These are phyloP conservation scores for Fonsecaea multimorphosa DNA, from an alignment of 2,329 filamentous ascomycete genomes.

Conservation along the genomic window DNA sequence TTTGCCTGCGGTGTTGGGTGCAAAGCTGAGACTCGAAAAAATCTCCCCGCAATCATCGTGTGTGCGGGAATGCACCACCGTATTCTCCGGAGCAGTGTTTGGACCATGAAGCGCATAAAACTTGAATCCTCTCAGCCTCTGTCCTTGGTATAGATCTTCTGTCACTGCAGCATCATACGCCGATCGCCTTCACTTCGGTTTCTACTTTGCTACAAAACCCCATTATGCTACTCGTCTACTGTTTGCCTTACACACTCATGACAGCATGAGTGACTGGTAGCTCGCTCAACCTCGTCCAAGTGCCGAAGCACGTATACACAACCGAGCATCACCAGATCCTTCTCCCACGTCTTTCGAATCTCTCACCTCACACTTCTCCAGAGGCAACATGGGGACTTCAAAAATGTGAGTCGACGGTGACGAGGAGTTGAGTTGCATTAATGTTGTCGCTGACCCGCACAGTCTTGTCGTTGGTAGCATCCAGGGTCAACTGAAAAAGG, in stretches of 20 bases:
- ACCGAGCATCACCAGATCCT: neutral
- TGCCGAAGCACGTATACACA: neutral
- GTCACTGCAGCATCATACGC: no score
- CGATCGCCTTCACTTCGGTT: neutral
- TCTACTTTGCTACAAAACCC: neutral
- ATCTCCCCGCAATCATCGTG: constrained; percentile 10
- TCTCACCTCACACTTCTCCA: neutral
- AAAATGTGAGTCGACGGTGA: constrained; percentile 29
- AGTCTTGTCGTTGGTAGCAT: constrained; percentile 79
- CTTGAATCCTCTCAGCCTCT: no score
- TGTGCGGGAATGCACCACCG: neutral
- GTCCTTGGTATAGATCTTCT: no score
- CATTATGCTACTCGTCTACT: neutral
- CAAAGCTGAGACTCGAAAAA: neutral
- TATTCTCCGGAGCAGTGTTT: neutral
- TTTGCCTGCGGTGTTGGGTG: neutral
- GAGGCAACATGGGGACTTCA: constrained; percentile 14
- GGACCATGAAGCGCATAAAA: neutral
- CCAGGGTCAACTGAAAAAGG: constrained; percentile 75
- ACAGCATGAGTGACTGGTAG: neutral
- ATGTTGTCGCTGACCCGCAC: constrained; percentile 8
- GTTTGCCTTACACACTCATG: neutral
- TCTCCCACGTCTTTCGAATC: neutral
- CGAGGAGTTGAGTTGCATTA: neutral
- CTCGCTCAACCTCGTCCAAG: neutral